Evolutionary conservation across 2,329 filamentous ascomycete genomes (phyloP).

Genomic region (Colletotrichum destructivum): DNA sequence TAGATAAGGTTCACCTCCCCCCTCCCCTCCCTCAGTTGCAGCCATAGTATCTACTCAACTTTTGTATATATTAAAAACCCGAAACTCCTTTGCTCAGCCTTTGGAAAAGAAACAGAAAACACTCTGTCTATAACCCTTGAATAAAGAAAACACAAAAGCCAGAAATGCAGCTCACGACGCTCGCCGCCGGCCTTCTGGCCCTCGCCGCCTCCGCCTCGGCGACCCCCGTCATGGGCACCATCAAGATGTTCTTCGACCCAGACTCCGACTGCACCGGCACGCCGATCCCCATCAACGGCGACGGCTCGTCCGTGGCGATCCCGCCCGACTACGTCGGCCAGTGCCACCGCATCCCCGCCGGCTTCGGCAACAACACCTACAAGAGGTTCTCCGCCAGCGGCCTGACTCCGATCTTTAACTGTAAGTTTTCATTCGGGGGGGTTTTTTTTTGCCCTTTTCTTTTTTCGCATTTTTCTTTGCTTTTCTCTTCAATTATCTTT

Average conservation of each 20-base stretch:
- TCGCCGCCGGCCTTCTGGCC: conserved; percentile 24
- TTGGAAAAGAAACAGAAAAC: too few species aligned
- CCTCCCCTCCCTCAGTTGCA: neutral
- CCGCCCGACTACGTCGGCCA: neutral
- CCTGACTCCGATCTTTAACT: conserved; percentile 7
- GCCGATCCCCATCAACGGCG: neutral
- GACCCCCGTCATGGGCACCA: conserved; percentile 24
- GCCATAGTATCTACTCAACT: too few species aligned
- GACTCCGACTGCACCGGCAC: conserved; percentile 13
- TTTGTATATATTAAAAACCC: too few species aligned
- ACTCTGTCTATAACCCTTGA: too few species aligned
- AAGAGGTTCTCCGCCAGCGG: conserved; percentile 29
- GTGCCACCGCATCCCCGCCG: conserved; percentile 13
- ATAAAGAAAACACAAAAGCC: neutral
- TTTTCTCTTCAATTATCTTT: too few species aligned
- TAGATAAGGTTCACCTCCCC: neutral
- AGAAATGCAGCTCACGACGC: conserved; percentile 26
- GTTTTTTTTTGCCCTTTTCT: too few species aligned
- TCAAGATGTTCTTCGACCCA: conserved; percentile 37
- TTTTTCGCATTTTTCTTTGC: too few species aligned
- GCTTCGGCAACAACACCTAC: conserved; percentile 22
- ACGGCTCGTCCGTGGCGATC: conserved; percentile 14
- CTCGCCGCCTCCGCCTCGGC: conserved; percentile 24
- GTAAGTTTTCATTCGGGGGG: neutral
- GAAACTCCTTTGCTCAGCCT: too few species aligned